Conservation (phyloP, 805 yeast species). For the Metschnikowia sp. region DNA sequence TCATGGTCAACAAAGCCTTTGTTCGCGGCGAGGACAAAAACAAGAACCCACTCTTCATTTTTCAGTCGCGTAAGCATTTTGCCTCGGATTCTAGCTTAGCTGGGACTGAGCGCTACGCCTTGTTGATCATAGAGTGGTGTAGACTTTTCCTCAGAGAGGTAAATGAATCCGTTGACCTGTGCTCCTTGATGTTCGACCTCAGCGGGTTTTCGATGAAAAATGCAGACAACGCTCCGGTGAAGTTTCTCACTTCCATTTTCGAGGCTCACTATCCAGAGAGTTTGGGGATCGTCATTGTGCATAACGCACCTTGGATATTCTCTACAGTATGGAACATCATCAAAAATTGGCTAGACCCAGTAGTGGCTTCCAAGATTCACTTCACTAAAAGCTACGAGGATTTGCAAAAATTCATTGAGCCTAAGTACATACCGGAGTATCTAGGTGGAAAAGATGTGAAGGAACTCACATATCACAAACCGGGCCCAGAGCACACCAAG, state of each 20-base stretch:
- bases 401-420: slow-evolving; percentile 57
- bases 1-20: slow-evolving; percentile 65
- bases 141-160: slow-evolving; percentile 49
- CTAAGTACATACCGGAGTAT: slow-evolving; percentile 58
- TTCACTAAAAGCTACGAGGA: slow-evolving; percentile 76
- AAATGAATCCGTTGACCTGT: slow-evolving; percentile 72
- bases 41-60: slow-evolving; percentile 76
- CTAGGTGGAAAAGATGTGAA: slow-evolving; percentile 71
- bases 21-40: slow-evolving; percentile 70
- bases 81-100: slow-evolving; percentile 49
- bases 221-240: slow-evolving; percentile 91
- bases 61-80: slow-evolving; percentile 73
- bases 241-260: slow-evolving; percentile 81
- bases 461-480: slow-evolving; percentile 58
- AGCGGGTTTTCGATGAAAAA: slow-evolving; percentile 83
- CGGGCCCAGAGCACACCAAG: slow-evolving; percentile 53
- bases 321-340: slow-evolving; percentile 91
- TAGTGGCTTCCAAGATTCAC: slow-evolving; percentile 84
- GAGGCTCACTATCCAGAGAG: slow-evolving; percentile 98
- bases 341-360: slow-evolving; percentile 94
- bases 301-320: slow-evolving; percentile 96
- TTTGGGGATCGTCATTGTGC: slow-evolving; percentile 77
- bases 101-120: slow-evolving; percentile 73
- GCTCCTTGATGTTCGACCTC: slow-evolving; percentile 82
- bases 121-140: slow-evolving; percentile 68